Base-by-base conservation (phyloP, 2,329 filamentous ascomycete species). In the Ceratocystis variospora region DNA sequence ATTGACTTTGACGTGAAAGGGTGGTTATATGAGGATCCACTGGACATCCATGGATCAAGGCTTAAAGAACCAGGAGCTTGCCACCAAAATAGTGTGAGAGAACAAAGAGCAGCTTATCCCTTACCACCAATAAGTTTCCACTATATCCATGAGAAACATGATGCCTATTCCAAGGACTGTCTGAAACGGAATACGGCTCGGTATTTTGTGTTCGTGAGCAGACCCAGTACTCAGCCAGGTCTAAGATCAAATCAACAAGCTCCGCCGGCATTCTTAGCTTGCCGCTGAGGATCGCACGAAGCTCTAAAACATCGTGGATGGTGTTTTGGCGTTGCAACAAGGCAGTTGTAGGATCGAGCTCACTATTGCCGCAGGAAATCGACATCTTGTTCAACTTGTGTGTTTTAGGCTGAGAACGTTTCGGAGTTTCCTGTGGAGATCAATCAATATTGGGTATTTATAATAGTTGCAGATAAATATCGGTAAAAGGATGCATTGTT, bases 151-250 rank as follows among this genome's bases (percentile, higher is more conserved):
- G 3, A 8, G 3, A 33, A 33, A 33, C 1, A 22, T 1, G 1
- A 22, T 22, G 22, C 22, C 22, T 22, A 22, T 22, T 22, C 22
- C 22, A 22, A 22, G 22, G 1, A 22, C 22, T 22, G 22, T 37
- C 8, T 37, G 0, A 0, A 37, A 37, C 33, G 8, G 8, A 10
- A 37, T 10, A 0, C 33, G 8, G 10, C 8, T 37, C 0, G 33
- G 8, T 3, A 8, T 0, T 37, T 37, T 12, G 8, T 7, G 41
- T 41, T 37, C 70, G 72, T 1, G 79, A 78, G 69, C 80, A 80
- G 15, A 79, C 79, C 84, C 84, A 87, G 73, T 86, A 87, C 73
- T 86, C 83, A 65, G 83, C 84, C 33, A 76, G 72, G 70, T 87
- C 83, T 65, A 86, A 73, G 59, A 87, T 78, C 59, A 73, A 72